A percentile compares a stretch with the other conserved stretches of the same genome.
phyloP scores from a whole-genome alignment of 805 yeast species.

The Vanderwaltozyma polyspora region DNA sequence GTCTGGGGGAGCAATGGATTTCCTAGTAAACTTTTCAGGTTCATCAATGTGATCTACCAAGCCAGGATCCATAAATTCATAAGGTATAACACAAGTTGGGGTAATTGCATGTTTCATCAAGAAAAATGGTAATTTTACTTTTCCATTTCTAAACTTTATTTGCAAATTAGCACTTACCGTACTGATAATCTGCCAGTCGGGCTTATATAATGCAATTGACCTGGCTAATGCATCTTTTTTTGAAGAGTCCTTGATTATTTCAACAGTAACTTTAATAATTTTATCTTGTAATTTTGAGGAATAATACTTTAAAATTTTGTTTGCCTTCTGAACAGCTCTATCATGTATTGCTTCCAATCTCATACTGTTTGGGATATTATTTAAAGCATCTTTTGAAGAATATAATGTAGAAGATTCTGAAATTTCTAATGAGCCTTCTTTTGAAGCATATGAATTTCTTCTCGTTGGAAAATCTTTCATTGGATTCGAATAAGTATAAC shows the following conservation, averaged over 20 bases:
- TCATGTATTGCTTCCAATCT: conserved; percentile 19
- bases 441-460: neutral
- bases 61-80: conserved; percentile 24
- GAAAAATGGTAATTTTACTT: conserved; percentile 25
- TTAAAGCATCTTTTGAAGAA: neutral
- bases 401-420: too few species aligned
- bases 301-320: conserved; percentile 19
- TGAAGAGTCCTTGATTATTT: conserved; percentile 21
- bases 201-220: conserved; percentile 20
- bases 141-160: conserved; percentile 27
- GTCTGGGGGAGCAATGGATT: conserved; percentile 1
- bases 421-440: neutral
- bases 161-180: conserved; percentile 27
- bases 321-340: conserved; percentile 16
- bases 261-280: conserved; percentile 23
- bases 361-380: conserved; percentile 5
- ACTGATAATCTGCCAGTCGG: conserved; percentile 22
- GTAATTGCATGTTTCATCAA: conserved; percentile 22
- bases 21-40: neutral
- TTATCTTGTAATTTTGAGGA: conserved; percentile 11
- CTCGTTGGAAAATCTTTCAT: neutral
- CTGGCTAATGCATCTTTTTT: conserved; percentile 14
- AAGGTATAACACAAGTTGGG: conserved; percentile 23
- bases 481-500: too few species aligned
- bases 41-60: conserved; percentile 11